These are phyloP conservation scores for Stephania yunnanensis DNA, from an alignment of 164 flowering plant genomes.

Conservation along the genomic window DNA sequence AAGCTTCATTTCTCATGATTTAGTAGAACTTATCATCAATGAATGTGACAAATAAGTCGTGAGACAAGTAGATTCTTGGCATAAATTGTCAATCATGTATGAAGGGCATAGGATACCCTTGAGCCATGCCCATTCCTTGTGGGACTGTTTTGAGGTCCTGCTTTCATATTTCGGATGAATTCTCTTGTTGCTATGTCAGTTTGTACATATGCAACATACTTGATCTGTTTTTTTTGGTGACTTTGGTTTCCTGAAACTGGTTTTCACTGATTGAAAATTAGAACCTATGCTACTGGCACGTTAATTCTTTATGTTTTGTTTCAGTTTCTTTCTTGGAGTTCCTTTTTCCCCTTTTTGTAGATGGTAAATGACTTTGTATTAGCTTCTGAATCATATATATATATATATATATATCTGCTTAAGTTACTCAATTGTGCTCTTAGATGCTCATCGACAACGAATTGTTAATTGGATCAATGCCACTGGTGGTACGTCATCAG, in stretches of 20 bases:
- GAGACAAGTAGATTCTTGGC: background rate
- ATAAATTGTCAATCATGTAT: background rate
- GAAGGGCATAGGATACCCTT: background rate
- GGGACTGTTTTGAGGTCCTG: background rate
- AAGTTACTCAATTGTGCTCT: background rate
- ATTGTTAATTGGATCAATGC: conserved; percentile 60
- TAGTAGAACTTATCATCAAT: background rate
- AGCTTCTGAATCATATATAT: background rate
- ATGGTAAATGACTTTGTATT: background rate
- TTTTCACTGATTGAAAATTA: background rate
- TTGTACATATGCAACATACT: background rate
- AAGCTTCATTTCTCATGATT: background rate
- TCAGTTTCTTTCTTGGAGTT: too few species aligned
- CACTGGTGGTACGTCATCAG: conserved; percentile 55
- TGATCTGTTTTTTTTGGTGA: background rate
- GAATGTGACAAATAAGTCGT: background rate
- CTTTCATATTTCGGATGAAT: background rate
- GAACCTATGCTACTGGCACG: background rate
- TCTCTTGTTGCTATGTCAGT: background rate
- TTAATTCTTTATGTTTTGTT: background rate
- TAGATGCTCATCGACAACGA: conserved; percentile 60
- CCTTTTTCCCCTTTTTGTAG: too few species aligned
- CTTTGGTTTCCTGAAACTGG: background rate
- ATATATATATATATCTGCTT: background rate
- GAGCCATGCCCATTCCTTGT: background rate